Percentiles rank a stretch among this genome's conserved stretches.
Conservation (phyloP, 768 basidiomycete species). For the Tricholoma sp. region DNA sequence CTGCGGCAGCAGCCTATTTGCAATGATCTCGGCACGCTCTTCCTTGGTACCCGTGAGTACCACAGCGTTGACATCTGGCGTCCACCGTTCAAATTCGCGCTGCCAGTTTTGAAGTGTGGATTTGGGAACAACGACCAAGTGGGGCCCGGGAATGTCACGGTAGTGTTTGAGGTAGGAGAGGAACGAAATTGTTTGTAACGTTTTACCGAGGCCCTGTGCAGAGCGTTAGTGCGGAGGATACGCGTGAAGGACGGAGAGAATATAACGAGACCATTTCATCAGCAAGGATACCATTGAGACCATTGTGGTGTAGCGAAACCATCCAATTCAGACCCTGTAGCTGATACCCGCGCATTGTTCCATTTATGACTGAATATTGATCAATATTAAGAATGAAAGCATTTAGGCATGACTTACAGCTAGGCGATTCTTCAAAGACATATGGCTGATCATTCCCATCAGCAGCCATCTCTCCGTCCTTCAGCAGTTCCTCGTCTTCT, state of each 20-base stretch:
- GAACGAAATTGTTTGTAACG: conserved; percentile 96
- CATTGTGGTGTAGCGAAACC: conserved; percentile 93
- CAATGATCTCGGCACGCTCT: conserved; percentile 80
- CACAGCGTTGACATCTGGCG: conserved; percentile 79
- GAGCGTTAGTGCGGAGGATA: neutral
- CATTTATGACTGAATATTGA: conserved; percentile 65
- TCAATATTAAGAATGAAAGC: neutral
- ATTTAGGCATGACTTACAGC: conserved; percentile 49
- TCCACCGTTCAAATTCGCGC: conserved; percentile 90
- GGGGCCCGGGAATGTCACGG: conserved; percentile 69
- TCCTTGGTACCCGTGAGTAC: conserved; percentile 85
- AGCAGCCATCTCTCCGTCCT: conserved; percentile 74
- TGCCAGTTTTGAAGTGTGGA: conserved; percentile 97
- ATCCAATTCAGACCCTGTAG: conserved; percentile 97
- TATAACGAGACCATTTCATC: conserved; percentile 77
- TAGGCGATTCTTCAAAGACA: conserved; percentile 92
- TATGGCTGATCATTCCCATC: conserved; percentile 87
- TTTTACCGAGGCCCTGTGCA: conserved; percentile 89
- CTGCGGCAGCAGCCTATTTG: conserved; percentile 71
- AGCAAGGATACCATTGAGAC: conserved; percentile 93
- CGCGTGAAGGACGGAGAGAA: conserved; percentile 1
- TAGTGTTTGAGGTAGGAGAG: conserved; percentile 91
- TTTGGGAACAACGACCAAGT: conserved; percentile 97
- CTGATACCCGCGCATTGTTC: conserved; percentile 90
- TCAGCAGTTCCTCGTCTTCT: conserved; percentile 92